Evolutionary conservation across 495 filamentous ascomycete genomes (phyloP).

Genomic region (Melanomma pulvis-pyrius): DNA sequence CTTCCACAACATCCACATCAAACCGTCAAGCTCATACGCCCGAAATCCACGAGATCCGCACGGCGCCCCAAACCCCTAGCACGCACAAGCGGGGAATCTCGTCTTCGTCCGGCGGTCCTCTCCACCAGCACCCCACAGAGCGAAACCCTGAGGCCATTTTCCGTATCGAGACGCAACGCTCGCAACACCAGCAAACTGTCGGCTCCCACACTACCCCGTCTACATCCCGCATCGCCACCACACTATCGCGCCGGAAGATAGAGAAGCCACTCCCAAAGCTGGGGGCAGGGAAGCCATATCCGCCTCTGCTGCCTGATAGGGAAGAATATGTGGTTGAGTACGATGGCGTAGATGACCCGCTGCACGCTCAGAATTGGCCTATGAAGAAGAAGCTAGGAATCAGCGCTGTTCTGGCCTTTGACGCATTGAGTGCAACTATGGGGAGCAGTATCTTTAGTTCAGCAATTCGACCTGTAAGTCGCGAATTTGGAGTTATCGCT

Average conservation of each 20-base stretch:
- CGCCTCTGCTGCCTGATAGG: slow-evolving; percentile 42
- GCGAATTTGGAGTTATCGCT: slow-evolving; percentile 8
- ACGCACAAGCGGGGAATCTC: neutral
- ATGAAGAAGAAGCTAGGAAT: slow-evolving; percentile 47
- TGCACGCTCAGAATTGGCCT: slow-evolving; percentile 59
- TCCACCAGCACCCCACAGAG: slow-evolving; percentile 27
- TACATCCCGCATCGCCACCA: neutral
- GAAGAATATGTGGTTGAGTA: slow-evolving; percentile 59
- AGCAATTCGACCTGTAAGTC: slow-evolving; percentile 2
- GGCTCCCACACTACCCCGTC: neutral
- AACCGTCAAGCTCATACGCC: neutral
- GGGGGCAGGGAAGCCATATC: neutral
- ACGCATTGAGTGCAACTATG: slow-evolving; percentile 42
- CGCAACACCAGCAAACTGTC: slow-evolving; percentile 19
- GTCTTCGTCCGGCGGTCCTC: neutral
- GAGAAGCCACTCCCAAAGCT: slow-evolving; percentile 48
- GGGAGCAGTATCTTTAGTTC: slow-evolving; percentile 38
- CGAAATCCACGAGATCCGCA: slow-evolving; percentile 6
- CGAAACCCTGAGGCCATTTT: slow-evolving; percentile 23
- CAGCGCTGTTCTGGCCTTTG: slow-evolving; percentile 41
- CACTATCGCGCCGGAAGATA: slow-evolving; percentile 37
- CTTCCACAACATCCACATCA: neutral
- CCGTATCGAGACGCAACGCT: slow-evolving; percentile 28
- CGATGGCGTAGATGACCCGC: slow-evolving; percentile 53
- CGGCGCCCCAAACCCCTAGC: neutral